Evolutionary conservation across 148 eudicot species (phyloP), one percentile per base, ranked within the genome.

Genomic region (Rhododendron vialii): DNA sequence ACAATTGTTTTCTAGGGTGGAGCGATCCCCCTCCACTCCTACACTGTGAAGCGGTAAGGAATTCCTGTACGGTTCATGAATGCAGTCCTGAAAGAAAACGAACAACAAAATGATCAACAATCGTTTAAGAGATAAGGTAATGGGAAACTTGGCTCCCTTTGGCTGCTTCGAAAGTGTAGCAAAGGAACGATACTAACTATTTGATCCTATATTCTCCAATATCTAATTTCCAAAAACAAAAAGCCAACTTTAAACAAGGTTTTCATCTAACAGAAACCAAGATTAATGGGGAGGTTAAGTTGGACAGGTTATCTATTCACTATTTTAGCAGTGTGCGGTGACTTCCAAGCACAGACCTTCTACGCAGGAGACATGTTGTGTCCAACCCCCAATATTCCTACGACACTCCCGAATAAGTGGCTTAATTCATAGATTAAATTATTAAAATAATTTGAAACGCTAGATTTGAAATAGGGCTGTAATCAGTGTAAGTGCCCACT

Each of bases 1-100:
- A 83, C 92, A 91, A 89, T 89, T 93, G 85, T 94, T 93, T 75
- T 92, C 98, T 73, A 96, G 92, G 89, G 94, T 90, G 50, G 98
- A 88, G 67, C 87, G 92, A 88, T 95, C 98, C 88, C 93, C 98
- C 82, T 96, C 98, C 74, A 89, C 90, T 74, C 90, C 93, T 69
- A 91, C 91, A 88, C 78, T 88, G 41, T 89, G 94, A 88, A 92
- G 91, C 43, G 93, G 91, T 79, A 95, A 83, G 18, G 92, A 87
- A 82, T 87, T 86, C 84, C 92, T 89, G 88, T 93, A 95, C 10
- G 92, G 82, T 86, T 94, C 99, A 84, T 93, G 93, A 92, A 96
- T 88, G 88, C 97, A 93, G 17, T 93, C 98, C 99, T 94, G 89
- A 78, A 89, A 59, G 59, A 89, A 83, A 65, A 87, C 22, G 50